Conservation (phyloP, 768 basidiomycete genomes). For the Mycena metata region DNA sequence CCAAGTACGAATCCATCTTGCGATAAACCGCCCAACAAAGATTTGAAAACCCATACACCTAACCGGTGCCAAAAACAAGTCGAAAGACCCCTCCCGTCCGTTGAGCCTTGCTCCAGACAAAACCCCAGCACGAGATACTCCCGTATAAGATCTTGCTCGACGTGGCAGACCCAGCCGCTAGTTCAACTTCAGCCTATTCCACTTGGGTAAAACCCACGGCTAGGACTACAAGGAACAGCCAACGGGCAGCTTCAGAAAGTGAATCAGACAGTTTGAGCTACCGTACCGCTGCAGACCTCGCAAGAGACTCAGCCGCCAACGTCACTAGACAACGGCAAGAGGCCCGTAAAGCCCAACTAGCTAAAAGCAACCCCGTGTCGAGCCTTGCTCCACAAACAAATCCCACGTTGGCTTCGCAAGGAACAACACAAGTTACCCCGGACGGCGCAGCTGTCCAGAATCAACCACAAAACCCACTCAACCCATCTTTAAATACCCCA, state of each 20-base stretch:
- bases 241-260: no score
- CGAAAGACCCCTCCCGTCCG: neutral
- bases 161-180: neutral
- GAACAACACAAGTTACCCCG: neutral
- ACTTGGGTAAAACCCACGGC: neutral
- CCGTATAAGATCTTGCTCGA: neutral
- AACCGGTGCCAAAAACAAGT: no score
- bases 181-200: neutral
- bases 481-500: neutral
- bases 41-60: neutral
- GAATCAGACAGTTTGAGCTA: no score
- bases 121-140: neutral
- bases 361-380: no score
- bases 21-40: no score
- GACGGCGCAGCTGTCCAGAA: neutral
- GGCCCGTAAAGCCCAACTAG: no score
- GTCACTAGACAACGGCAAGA: no score
- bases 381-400: no score
- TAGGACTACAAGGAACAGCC: no score
- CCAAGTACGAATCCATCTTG: neutral
- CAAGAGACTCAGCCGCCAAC: no score
- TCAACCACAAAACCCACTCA: neutral
- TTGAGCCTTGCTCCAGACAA: constrained; percentile 1
- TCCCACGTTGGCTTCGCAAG: neutral
- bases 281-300: no score